These are phyloP conservation scores for Suillus occidentalis DNA, from an alignment of 768 basidiomycete genomes.

Conservation along the genomic window DNA sequence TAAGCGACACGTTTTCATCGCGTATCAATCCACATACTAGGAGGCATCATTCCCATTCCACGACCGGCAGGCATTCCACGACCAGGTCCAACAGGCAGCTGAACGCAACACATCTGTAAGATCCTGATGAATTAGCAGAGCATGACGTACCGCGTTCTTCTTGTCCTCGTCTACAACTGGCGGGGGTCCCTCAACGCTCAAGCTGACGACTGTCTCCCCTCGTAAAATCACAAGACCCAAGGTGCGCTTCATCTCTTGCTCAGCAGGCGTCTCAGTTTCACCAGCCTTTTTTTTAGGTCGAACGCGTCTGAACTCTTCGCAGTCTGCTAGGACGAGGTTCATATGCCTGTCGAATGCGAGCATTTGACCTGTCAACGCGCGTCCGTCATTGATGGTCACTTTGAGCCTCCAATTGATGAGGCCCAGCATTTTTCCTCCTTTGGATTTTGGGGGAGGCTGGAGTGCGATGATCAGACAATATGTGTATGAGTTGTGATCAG, in stretches of 20 bases:
- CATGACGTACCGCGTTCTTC: constrained; percentile 65
- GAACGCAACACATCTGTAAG: constrained; percentile 22
- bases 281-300: constrained; percentile 90
- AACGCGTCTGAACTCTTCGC: constrained; percentile 95
- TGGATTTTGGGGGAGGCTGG: constrained; percentile 93
- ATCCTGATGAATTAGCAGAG: constrained; percentile 8
- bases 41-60: constrained; percentile 95
- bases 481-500: constrained; percentile 5
- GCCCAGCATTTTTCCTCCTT: constrained; percentile 97
- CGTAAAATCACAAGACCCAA: constrained; percentile 96
- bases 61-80: constrained; percentile 95
- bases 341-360: constrained; percentile 99
- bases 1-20: constrained; percentile 12
- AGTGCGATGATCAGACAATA: constrained; percentile 11
- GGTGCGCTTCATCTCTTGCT: constrained; percentile 94
- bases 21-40: constrained; percentile 50
- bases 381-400: constrained; percentile 96
- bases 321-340: constrained; percentile 98
- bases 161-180: constrained; percentile 89
- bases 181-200: constrained; percentile 94
- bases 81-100: constrained; percentile 89
- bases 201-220: constrained; percentile 94
- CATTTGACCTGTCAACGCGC: constrained; percentile 96
- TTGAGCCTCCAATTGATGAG: constrained; percentile 98
- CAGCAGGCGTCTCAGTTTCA: constrained; percentile 65